phyloP scores from a whole-genome alignment of 2,329 filamentous ascomycete species.

The Boeremia exigua region DNA sequence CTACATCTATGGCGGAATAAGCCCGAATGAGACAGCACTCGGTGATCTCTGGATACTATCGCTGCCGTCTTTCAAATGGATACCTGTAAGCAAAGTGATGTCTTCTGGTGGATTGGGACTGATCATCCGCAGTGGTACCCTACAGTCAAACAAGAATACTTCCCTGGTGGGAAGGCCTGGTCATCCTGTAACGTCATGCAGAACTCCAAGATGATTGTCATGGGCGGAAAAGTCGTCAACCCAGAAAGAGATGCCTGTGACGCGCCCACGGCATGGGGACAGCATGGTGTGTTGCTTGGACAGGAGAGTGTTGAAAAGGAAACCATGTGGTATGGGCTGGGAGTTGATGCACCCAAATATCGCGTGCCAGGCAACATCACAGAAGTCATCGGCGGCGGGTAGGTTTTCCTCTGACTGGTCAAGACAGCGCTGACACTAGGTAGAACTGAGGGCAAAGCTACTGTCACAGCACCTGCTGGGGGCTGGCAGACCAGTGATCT shows the following conservation, averaged over 20 bases:
- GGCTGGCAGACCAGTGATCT: slow-evolving; percentile 59
- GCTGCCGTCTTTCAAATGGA: slow-evolving; percentile 67
- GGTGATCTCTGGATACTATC: slow-evolving; percentile 66
- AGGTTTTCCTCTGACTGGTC: not conserved
- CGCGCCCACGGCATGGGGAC: slow-evolving; percentile 55
- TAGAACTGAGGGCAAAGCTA: slow-evolving; percentile 56
- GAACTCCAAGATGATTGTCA: slow-evolving; percentile 64
- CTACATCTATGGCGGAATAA: slow-evolving; percentile 64
- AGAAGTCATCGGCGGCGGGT: not conserved
- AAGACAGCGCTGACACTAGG: not conserved
- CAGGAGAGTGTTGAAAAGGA: slow-evolving; percentile 41
- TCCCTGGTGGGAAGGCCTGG: slow-evolving; percentile 48
- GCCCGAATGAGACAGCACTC: slow-evolving; percentile 57
- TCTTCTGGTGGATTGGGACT: not conserved
- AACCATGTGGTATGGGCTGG: not conserved
- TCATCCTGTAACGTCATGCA: slow-evolving; percentile 62
- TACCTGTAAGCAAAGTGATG: slow-evolving; percentile 45
- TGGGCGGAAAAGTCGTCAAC: slow-evolving; percentile 55
- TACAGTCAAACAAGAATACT: slow-evolving; percentile 4
- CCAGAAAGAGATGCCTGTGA: slow-evolving; percentile 57
- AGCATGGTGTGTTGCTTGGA: slow-evolving; percentile 60
- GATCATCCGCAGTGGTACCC: not conserved
- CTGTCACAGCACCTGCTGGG: slow-evolving; percentile 54
- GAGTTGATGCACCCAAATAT: not conserved
- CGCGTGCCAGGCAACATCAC: not conserved